phyloP scores from a whole-genome alignment of 2,329 filamentous ascomycete species.

The Microdochium nivale region DNA sequence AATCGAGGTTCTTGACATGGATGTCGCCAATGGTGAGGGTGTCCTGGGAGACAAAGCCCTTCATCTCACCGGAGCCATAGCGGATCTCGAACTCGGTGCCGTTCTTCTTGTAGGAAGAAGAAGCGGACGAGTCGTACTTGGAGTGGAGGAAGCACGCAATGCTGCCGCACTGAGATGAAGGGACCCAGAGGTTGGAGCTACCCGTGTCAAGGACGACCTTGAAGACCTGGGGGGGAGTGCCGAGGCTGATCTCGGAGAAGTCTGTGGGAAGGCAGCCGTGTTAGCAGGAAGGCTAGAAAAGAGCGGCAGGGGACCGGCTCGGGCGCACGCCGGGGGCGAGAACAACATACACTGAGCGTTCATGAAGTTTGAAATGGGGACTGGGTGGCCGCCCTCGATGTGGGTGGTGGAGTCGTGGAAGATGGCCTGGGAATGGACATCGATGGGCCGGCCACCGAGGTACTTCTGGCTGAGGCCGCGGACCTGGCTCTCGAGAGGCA shows the following conservation, averaged over 20 bases:
- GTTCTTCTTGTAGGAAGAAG: constrained; percentile 89
- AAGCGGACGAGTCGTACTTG: constrained; percentile 89
- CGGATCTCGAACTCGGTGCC: constrained; percentile 86
- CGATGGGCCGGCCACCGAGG: constrained; percentile 65
- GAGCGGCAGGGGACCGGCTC: no score
- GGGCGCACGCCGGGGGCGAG: no score
- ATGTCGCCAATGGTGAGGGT: constrained; percentile 81
- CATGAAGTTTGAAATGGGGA: constrained; percentile 94
- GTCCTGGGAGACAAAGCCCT: constrained; percentile 89
- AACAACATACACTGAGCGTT: constrained; percentile 85
- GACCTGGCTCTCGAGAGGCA: constrained; percentile 74
- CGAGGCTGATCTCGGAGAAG: constrained; percentile 93
- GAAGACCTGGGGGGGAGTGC: constrained; percentile 87
- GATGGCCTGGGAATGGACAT: constrained; percentile 63
- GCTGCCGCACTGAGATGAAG: constrained; percentile 79
- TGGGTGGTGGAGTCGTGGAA: constrained; percentile 68
- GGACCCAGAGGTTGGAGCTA: constrained; percentile 98
- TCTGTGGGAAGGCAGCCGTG: constrained; percentile 43
- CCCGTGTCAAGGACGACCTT: constrained; percentile 98
- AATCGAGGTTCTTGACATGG: constrained; percentile 80
- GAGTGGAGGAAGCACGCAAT: constrained; percentile 97
- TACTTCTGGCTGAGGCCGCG: constrained; percentile 90
- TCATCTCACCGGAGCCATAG: constrained; percentile 91
- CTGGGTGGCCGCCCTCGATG: constrained; percentile 61
- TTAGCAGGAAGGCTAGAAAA: neutral